These are phyloP conservation scores for Ogataea ganodermae DNA, from an alignment of 805 yeast genomes.

Conservation along the genomic window DNA sequence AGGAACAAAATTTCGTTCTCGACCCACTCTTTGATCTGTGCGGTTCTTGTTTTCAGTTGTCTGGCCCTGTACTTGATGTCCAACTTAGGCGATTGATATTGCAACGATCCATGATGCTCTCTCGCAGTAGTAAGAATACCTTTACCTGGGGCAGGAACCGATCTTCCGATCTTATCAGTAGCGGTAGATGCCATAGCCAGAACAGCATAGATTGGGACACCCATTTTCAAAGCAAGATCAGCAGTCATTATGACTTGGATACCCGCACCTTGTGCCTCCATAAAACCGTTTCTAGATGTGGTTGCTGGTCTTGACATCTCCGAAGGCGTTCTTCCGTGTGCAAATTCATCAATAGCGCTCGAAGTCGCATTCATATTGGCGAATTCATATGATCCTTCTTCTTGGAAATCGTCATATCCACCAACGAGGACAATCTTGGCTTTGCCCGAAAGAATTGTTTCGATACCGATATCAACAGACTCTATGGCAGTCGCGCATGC, in stretches of 20 bases:
- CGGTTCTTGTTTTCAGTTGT: slow-evolving; percentile 78
- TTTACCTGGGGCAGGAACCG: slow-evolving; percentile 99
- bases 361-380: slow-evolving; percentile 99
- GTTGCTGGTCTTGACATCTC: slow-evolving; percentile 99
- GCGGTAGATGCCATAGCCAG: slow-evolving; percentile 96
- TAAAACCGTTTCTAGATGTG: slow-evolving; percentile 93
- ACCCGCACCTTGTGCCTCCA: slow-evolving; percentile 99
- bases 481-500: slow-evolving; percentile 99
- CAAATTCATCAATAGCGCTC: slow-evolving; percentile 82
- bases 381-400: slow-evolving; percentile 97
- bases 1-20: slow-evolving; percentile 75
- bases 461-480: slow-evolving; percentile 94
- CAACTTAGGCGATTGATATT: slow-evolving; percentile 77
- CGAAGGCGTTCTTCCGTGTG: slow-evolving; percentile 94
- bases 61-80: slow-evolving; percentile 92
- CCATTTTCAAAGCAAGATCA: slow-evolving; percentile 92
- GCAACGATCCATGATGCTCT: slow-evolving; percentile 81
- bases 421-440: slow-evolving; percentile 97
- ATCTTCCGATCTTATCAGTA: slow-evolving; percentile 96
- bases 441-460: slow-evolving; percentile 88
- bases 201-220: slow-evolving; percentile 97
- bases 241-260: slow-evolving; percentile 96
- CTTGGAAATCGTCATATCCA: slow-evolving; percentile 99
- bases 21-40: slow-evolving; percentile 81
- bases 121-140: slow-evolving; percentile 98